phyloP scores from a whole-genome alignment of 768 basidiomycete species.

The Nevesoporus exiguus region DNA sequence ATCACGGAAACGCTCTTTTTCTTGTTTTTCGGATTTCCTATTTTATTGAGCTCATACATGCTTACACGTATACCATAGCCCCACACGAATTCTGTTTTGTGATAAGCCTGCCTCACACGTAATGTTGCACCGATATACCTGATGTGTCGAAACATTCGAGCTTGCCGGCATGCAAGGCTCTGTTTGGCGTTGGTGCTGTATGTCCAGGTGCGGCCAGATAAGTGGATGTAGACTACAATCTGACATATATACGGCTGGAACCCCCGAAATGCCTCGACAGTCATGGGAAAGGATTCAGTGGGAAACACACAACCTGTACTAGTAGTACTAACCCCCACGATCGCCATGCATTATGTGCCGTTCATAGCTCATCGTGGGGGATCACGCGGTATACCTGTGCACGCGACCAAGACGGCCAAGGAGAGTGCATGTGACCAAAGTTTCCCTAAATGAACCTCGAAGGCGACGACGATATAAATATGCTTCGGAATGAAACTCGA shows the following conservation, averaged over 20 bases:
- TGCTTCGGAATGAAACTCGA: constrained; percentile 11
- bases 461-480: constrained; percentile 8
- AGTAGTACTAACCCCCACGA: too few species aligned
- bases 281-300: too few species aligned
- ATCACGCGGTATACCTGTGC: background rate
- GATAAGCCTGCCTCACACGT: background rate
- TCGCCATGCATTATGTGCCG: background rate
- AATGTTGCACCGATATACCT: background rate
- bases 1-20: background rate
- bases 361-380: background rate
- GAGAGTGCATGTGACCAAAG: too few species aligned
- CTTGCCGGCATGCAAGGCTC: background rate
- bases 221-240: background rate
- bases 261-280: background rate
- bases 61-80: constrained; percentile 29
- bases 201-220: background rate
- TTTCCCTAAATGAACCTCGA: constrained; percentile 9
- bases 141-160: constrained; percentile 1
- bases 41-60: constrained; percentile 21
- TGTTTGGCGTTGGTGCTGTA: background rate
- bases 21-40: constrained; percentile 5
- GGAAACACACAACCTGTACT: too few species aligned
- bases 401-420: background rate
- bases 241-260: background rate
- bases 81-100: constrained; percentile 14